Evolutionary conservation across 768 basidiomycete genomes (phyloP), one percentile per base, ranked within the genome.

Genomic region (Strobilomyces echinocephalus): DNA sequence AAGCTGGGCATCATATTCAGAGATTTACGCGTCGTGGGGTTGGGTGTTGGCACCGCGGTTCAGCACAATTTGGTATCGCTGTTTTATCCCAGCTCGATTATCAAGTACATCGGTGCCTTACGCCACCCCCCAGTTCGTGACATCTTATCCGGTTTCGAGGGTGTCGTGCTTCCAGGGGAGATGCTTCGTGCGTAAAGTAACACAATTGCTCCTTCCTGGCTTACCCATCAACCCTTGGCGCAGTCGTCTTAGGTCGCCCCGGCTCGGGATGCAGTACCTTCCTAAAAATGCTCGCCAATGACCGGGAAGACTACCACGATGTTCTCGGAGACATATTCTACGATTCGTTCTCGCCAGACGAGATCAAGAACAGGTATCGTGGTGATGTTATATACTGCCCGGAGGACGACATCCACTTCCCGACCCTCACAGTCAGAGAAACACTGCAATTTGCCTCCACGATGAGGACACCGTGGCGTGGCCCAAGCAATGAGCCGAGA

Each of bases 221-320:
- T 54, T 18, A 40, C 20, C 1, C 14, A 40, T 14, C 3, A 41
- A 12, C 49, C 20, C 41, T 20, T 15, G 41, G 14, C 49, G 12
- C 60, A 88, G 87, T 94, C 15, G 91, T 93, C 12, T 77, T 93
- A 35, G 92, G 91, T 21, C 80, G 89, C 26, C 92, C 91, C 0
- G 88, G 87, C 11, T 83, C 89, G 6, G 76, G 76, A n/a, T 78
- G 76, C 54, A 70, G 68, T 20, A 74, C 80, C 0, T 70, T 83
- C 52, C 68, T 83, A 45, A 83, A 82, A 63, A 76, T 75, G 1
- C 67, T 81, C 49, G 70, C 79, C 4, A 79, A 79, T 60, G 70
- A 76, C 49, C 72, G 75, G 10, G 63, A 63, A n/a, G 73, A 71
- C 5, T 80, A 70, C 58, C 55, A 73, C 34, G 61, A 58, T n/a